A percentile compares a stretch with the other conserved stretches of the same genome.
phyloP scores from a whole-genome alignment of 441 rosid genomes.

The Adansonia gregorii region DNA sequence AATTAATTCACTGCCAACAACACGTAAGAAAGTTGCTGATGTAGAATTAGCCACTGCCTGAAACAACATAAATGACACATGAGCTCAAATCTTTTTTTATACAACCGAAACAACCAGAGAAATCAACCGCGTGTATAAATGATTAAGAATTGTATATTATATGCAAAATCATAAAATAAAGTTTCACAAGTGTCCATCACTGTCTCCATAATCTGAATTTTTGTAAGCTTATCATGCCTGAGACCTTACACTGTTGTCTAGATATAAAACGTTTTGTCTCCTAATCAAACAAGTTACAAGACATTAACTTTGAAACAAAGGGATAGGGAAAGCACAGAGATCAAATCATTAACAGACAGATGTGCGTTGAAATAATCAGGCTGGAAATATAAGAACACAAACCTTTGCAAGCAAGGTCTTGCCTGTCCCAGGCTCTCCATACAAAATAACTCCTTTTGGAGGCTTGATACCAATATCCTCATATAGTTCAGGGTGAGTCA shows the following conservation, averaged over 20 bases:
- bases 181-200: not conserved
- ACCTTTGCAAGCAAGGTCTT: conserved; percentile 98
- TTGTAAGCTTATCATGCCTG: not conserved
- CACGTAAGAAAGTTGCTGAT: conserved; percentile 92
- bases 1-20: conserved; percentile 92
- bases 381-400: not conserved
- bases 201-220: not conserved
- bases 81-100: not conserved
- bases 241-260: not conserved
- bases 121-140: not conserved
- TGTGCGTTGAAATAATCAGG: not conserved
- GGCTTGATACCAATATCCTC: conserved; percentile 98
- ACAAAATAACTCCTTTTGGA: conserved; percentile 94
- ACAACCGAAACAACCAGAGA: not conserved
- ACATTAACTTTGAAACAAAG: not conserved
- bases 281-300: not conserved
- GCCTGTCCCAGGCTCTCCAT: conserved; percentile 97
- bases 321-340: not conserved
- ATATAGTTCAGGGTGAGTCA: conserved; percentile 94
- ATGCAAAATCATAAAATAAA: not conserved
- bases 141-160: not conserved
- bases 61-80: conserved; percentile 22
- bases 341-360: not conserved
- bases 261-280: not conserved
- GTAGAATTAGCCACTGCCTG: conserved; percentile 98